A percentile compares a stretch with the other conserved stretches of the same genome.
Conservation (phyloP, 108 stramenopile genomes). For the Nannochloropsis gaditana region DNA sequence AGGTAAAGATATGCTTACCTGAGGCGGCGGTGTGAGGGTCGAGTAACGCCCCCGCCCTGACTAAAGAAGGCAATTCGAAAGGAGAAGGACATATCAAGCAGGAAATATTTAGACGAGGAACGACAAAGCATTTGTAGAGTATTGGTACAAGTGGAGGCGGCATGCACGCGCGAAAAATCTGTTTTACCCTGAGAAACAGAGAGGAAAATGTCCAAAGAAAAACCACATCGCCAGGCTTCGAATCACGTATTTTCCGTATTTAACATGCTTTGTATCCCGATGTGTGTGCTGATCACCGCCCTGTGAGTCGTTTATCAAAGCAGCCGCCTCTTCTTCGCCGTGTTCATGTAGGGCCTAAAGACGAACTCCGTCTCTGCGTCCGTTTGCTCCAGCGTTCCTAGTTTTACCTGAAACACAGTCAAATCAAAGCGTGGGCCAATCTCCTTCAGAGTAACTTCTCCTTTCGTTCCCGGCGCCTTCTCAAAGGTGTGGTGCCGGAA, state of each 20-base stretch:
- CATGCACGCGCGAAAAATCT: no score
- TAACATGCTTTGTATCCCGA: no score
- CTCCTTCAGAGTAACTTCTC: constrained; percentile 77
- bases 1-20: constrained; percentile 19
- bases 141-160: no score
- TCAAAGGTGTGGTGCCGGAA: constrained; percentile 97
- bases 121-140: no score
- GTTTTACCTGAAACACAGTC: constrained; percentile 21
- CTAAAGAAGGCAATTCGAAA: background rate
- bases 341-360: constrained; percentile 92
- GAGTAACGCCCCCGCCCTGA: background rate
- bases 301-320: background rate
- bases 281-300: no score
- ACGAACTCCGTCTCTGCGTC: constrained; percentile 98
- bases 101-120: background rate
- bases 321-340: constrained; percentile 72
- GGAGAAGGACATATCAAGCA: background rate
- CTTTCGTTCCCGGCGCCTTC: constrained; percentile 52
- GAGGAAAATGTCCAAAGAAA: no score
- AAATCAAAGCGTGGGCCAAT: constrained; percentile 94
- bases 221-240: no score
- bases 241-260: no score
- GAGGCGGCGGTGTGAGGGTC: background rate
- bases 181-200: no score
- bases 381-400: constrained; percentile 70